phyloP scores from a whole-genome alignment of 2,329 filamentous ascomycete species.

The Stachybotrys echinatus region DNA sequence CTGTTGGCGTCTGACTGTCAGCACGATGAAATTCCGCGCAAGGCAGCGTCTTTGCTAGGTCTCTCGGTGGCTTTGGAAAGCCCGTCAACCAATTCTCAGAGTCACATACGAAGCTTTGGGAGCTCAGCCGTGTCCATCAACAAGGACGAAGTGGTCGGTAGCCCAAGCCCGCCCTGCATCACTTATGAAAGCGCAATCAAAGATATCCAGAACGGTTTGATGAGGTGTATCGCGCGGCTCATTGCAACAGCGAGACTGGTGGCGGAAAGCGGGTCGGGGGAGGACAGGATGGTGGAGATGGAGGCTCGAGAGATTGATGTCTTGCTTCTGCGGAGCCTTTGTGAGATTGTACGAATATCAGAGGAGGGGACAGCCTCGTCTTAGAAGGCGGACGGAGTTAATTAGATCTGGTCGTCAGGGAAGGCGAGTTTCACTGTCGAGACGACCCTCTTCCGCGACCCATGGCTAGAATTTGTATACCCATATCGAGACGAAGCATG shows the following conservation, averaged over 20 bases:
- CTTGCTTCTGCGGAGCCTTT: conserved; percentile 33
- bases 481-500: no score
- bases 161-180: conserved; percentile 9
- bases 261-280: conserved; percentile 19
- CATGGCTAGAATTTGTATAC: no score
- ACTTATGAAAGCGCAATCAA: conserved; percentile 29
- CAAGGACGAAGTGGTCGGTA: conserved; percentile 18
- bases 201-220: conserved; percentile 43
- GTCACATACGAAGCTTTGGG: conserved; percentile 17
- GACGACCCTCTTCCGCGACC: no score
- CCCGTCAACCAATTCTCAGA: conserved; percentile 13
- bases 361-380: conserved; percentile 19
- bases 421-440: no score
- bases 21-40: conserved; percentile 38
- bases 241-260: conserved; percentile 41
- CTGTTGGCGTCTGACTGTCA: conserved; percentile 13
- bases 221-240: conserved; percentile 44
- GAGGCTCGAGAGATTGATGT: conserved; percentile 27
- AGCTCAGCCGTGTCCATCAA: conserved; percentile 18
- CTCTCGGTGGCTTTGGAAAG: conserved; percentile 23
- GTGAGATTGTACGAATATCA: conserved; percentile 34
- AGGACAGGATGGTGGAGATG: conserved; percentile 22
- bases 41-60: conserved; percentile 47
- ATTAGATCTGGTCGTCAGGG: no score
- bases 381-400: background rate